Conservation (phyloP, 2,329 filamentous ascomycete genomes). For the Cladosporium austrohemisphaericum region DNA sequence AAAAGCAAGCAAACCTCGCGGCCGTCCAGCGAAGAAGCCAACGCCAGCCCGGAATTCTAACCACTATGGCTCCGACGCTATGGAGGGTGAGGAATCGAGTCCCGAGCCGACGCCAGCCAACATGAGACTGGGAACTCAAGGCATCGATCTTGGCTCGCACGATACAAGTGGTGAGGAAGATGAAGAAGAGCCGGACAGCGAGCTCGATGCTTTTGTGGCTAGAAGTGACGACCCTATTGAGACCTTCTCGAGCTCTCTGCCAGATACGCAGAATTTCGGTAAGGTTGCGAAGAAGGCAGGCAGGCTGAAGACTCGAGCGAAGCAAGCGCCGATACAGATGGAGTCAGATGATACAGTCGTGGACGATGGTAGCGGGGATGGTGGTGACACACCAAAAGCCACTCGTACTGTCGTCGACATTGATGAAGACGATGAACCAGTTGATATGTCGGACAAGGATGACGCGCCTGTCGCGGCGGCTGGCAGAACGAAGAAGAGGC, state of each 20-base stretch:
- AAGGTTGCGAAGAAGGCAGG: neutral
- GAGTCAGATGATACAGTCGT: constrained; percentile 6
- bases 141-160: constrained; percentile 40
- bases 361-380: neutral
- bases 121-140: constrained; percentile 35
- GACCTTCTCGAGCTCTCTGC: constrained; percentile 28
- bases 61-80: constrained; percentile 28
- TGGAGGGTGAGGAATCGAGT: constrained; percentile 33
- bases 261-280: constrained; percentile 14
- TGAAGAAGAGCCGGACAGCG: constrained; percentile 42
- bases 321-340: constrained; percentile 2
- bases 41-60: neutral
- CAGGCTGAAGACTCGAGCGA: neutral
- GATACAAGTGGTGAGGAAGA: constrained; percentile 44
- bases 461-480: neutral
- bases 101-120: constrained; percentile 34
- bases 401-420: neutral
- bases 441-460: neutral
- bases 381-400: neutral
- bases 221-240: constrained; percentile 40
- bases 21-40: constrained; percentile 21
- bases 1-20: constrained; percentile 19
- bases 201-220: constrained; percentile 45
- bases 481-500: constrained; percentile 3
- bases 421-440: constrained; percentile 4